Evolutionary conservation across 345 rosid species (phyloP), one percentile per base, ranked within the genome.

Genomic region (Populus nigra): DNA sequence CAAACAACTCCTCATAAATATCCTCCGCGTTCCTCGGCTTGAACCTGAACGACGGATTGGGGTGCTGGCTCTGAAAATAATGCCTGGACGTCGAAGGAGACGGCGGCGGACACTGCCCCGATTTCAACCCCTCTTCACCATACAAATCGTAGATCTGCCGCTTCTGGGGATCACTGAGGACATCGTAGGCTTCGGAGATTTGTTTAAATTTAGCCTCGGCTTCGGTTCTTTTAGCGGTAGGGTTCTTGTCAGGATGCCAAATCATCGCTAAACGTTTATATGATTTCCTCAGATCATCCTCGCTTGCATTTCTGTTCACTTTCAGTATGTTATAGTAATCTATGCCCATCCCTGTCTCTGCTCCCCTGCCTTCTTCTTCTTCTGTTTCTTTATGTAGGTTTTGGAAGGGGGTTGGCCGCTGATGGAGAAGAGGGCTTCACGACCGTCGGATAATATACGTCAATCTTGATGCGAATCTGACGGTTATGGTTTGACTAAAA

Each of bases 191-290:
- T 71, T 94, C 98, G 20, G 98, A 94, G 78, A 94, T 91, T 82
- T 87, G 94, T 83, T 94, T 94, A 90, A 93, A 94, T 80, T 93
- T 94, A 69, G 94, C 89, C 66, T 94, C 97, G 0, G 98, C 97
- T 73, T 94, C 97, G 11, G 84, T 83, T 25, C 97, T 38, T 74
- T 77, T 82, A 38, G 83, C 35, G 3, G 93, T 72, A 29, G 97
- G 99, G 84, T 91, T 91, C 88, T 95, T 95, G 74, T 95, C 99
- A 1, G 99, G 99, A 84, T 95, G 99, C 99, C 99, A 95, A 41
- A 93, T 93, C 97, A 92, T 93, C 6, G 98, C 98, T 5, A 95
- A 89, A 55, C 99, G 84, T 84, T 89, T 92, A 91, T 95, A 93
- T 23, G 99, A 87, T 82, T 88, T 95, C 80, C 88, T 91, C 23